A percentile compares a stretch with the other conserved stretches of the same genome.
Evolutionary conservation across 2,329 filamentous ascomycete species (phyloP).

Genomic region (Fusarium robinianum): DNA sequence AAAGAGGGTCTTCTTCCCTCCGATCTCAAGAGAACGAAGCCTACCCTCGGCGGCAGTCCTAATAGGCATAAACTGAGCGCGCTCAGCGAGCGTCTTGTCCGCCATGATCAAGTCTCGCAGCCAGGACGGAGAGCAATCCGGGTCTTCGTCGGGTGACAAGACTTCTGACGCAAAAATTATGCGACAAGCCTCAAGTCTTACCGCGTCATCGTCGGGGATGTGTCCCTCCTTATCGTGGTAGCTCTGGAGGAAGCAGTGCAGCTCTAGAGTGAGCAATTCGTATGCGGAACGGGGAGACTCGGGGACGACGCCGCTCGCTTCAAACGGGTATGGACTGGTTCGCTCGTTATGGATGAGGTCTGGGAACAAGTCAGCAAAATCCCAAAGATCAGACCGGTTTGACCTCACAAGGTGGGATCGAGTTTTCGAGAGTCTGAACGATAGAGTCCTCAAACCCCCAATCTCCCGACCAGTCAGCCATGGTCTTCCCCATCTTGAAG

Average conservation of each 20-base stretch:
- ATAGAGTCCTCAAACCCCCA: slow-evolving; percentile 48
- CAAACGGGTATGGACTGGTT: slow-evolving; percentile 24
- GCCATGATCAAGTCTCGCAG: background rate
- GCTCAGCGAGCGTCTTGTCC: background rate
- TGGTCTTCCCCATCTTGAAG: slow-evolving; percentile 47
- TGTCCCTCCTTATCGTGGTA: slow-evolving; percentile 3
- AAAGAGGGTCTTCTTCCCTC: no score
- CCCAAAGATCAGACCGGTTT: rapidly evolving
- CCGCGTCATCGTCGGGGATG: background rate
- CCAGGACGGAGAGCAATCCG: no score
- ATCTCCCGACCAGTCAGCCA: slow-evolving; percentile 49
- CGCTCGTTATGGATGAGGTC: slow-evolving; percentile 30
- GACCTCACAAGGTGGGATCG: slow-evolving; percentile 46
- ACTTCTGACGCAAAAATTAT: slow-evolving; percentile 14
- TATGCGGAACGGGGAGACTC: slow-evolving; percentile 15
- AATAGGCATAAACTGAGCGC: no score
- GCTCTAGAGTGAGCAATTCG: slow-evolving; percentile 14
- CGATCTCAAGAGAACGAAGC: no score
- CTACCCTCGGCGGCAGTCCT: no score
- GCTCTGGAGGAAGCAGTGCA: slow-evolving; percentile 11
- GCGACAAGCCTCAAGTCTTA: slow-evolving; percentile 15
- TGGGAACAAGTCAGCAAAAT: background rate
- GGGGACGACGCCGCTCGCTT: slow-evolving; percentile 11
- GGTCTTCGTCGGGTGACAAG: background rate
- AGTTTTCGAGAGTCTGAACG: slow-evolving; percentile 45